phyloP scores from a whole-genome alignment of 1,139 yeast species.

The Saccharomyces uvarum region DNA sequence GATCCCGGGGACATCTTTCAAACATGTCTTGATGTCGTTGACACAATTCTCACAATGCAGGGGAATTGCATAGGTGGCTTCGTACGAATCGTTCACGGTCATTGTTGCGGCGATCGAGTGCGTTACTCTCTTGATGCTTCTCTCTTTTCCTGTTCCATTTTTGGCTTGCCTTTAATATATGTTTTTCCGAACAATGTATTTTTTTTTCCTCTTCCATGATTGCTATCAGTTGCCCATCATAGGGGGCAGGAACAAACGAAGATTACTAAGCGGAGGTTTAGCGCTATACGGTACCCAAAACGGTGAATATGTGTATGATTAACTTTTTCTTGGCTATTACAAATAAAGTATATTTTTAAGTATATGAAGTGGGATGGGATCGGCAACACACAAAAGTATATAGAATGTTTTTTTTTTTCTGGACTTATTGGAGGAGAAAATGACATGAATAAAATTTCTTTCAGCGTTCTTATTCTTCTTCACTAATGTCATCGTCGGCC shows the following conservation, averaged over 20 bases:
- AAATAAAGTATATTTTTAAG: not conserved
- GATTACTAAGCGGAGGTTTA: not conserved
- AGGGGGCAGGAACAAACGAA: not conserved
- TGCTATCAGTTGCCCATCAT: not conserved
- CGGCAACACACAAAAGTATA: not conserved
- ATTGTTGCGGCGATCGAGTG: slow-evolving; percentile 1
- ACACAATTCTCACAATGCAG: slow-evolving; percentile 22
- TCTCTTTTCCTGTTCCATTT: not conserved
- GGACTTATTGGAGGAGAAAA: not conserved
- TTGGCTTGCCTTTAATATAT: not conserved
- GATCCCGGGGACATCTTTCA: slow-evolving; percentile 16
- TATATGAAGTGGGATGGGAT: not conserved
- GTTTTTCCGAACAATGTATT: not conserved
- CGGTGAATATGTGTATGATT: not conserved
- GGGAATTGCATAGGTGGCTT: slow-evolving; percentile 28
- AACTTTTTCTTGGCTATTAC: not conserved
- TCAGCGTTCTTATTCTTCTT: slow-evolving; percentile 17
- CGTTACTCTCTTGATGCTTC: not conserved
- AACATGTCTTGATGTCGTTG: slow-evolving; percentile 17
- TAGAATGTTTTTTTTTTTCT: not conserved
- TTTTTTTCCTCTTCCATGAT: not conserved
- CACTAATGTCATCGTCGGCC: slow-evolving; percentile 25
- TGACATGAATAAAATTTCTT: not conserved
- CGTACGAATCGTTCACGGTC: slow-evolving; percentile 19
- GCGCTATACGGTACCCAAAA: not conserved